Conservation (phyloP, 495 filamentous ascomycete genomes). For the Talaromyces stipitatus region DNA sequence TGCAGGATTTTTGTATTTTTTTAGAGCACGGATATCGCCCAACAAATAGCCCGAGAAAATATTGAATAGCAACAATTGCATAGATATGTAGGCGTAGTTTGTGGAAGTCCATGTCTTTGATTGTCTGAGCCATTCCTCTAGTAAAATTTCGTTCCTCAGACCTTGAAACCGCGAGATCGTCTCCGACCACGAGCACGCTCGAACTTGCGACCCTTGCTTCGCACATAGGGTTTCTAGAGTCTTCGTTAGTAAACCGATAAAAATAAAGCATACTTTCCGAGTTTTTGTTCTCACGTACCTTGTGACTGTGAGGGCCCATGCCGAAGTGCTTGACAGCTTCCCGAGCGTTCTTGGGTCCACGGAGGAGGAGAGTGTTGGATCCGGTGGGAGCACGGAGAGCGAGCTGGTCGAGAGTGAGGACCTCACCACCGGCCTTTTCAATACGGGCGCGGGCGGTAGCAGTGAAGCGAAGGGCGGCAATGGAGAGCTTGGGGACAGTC, state of each 20-base stretch:
- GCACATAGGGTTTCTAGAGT: constrained; percentile 80
- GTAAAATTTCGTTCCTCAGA: constrained; percentile 46
- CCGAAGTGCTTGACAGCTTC: constrained; percentile 99
- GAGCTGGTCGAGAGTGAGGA: constrained; percentile 90
- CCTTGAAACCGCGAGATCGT: constrained; percentile 97
- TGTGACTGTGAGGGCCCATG: constrained; percentile 92
- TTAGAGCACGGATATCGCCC: neutral
- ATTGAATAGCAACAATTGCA: neutral
- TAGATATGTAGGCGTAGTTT: neutral
- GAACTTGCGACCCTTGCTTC: constrained; percentile 99
- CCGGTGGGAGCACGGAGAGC: constrained; percentile 89
- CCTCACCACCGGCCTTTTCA: constrained; percentile 85
- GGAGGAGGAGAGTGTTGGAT: constrained; percentile 86
- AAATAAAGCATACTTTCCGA: neutral
- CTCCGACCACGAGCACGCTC: constrained; percentile 96
- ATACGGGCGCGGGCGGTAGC: constrained; percentile 91
- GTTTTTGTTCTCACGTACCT: constrained; percentile 50
- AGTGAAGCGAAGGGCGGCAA: constrained; percentile 93
- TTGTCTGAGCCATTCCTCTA: constrained; percentile 2
- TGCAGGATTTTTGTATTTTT: constrained; percentile 1
- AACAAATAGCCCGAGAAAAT: neutral
- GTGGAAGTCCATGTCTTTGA: neutral
- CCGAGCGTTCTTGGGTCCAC: constrained; percentile 92
- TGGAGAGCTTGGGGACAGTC: constrained; percentile 77
- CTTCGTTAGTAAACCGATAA: constrained; percentile 16